Base-by-base conservation (phyloP, 306 rosid species). In the Carpinus viminea region DNA sequence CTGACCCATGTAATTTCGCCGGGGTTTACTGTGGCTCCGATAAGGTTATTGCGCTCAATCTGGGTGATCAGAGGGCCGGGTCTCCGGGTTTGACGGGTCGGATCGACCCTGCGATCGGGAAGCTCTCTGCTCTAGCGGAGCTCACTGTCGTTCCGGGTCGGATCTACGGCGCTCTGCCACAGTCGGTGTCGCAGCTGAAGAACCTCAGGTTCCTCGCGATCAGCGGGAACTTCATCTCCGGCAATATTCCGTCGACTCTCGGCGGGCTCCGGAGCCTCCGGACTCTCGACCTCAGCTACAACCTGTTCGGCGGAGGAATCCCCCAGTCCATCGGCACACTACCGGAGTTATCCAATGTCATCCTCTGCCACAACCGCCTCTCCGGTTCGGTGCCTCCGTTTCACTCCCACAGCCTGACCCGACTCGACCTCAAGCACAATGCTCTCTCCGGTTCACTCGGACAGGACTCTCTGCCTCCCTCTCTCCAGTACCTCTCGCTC, bases 11-110 rank as follows among this genome's bases (percentile, higher is more conserved):
- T 69, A 88, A 75, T 53, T 96, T 96, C 82, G 76, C 94, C 81
- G 99, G 99, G n/a, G 96, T 96, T 38, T 93, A 81, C 77, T 96
- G 99, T 65, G 91, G 90, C 8, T 85, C 96, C 36, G 90, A 91
- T 43, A 89, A 84, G 82, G 99, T 96, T 1, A 79, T 96, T 1
- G 75, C 99, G 11, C 97, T 96, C 78, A 96, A 96, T 78, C 98
- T 96, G 68, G 99, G 99, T 16, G 99, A 96, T 18, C 96, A 97
- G 0, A 85, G 89, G 59, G 99, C 99, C 31, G 96, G 92, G 36
- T 85, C 97, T 0, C 90, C 99, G 0, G 99, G 99, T 3, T 84
- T 96, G 0, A 93, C 93, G 2, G 99, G 99, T 17, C 84, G 88
- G 11, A 57, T 96, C 34, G 88, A 96, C 89, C 74, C 87, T 11